A percentile compares a stretch with the other conserved stretches of the same genome.
phyloP scores from a whole-genome alignment of 1,139 yeast genomes.

The Arxiozyma slooffiae region DNA sequence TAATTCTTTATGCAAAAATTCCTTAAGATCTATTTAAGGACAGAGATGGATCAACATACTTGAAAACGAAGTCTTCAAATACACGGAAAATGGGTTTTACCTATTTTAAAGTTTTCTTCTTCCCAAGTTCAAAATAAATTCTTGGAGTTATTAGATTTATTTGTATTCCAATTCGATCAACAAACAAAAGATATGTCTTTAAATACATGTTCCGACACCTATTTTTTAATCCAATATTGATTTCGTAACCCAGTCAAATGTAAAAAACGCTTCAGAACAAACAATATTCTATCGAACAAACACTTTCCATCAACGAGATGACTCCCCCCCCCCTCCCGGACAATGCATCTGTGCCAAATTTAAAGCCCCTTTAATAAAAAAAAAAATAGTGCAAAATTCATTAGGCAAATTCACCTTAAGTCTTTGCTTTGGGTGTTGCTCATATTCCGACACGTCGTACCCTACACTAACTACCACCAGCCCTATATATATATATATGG shows the following conservation, averaged over 20 bases:
- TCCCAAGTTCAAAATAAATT: slow-evolving; percentile 49
- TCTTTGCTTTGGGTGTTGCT: slow-evolving; percentile 74
- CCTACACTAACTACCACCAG: slow-evolving; percentile 73
- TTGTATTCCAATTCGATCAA: slow-evolving; percentile 54
- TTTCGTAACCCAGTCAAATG: slow-evolving; percentile 61
- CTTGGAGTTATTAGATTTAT: slow-evolving; percentile 37
- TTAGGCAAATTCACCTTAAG: slow-evolving; percentile 82
- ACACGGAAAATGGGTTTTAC: slow-evolving; percentile 61
- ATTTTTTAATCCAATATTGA: slow-evolving; percentile 49
- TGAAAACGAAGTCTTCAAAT: slow-evolving; percentile 13
- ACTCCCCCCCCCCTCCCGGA: slow-evolving; percentile 55
- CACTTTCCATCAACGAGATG: slow-evolving; percentile 72
- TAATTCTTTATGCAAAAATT: slow-evolving; percentile 19
- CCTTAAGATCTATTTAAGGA: neutral
- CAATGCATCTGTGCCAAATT: slow-evolving; percentile 53
- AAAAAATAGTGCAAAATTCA: slow-evolving; percentile 60
- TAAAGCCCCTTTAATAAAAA: slow-evolving; percentile 65
- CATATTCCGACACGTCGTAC: slow-evolving; percentile 81
- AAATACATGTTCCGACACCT: slow-evolving; percentile 56
- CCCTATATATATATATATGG: slow-evolving; percentile 65
- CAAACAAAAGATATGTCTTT: slow-evolving; percentile 64
- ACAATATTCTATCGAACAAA: slow-evolving; percentile 80
- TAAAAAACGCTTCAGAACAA: slow-evolving; percentile 68
- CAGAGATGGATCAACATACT: neutral
- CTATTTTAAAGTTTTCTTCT: slow-evolving; percentile 55